Conservation (phyloP, 495 filamentous ascomycete species). For the Penicillium waksmanii region DNA sequence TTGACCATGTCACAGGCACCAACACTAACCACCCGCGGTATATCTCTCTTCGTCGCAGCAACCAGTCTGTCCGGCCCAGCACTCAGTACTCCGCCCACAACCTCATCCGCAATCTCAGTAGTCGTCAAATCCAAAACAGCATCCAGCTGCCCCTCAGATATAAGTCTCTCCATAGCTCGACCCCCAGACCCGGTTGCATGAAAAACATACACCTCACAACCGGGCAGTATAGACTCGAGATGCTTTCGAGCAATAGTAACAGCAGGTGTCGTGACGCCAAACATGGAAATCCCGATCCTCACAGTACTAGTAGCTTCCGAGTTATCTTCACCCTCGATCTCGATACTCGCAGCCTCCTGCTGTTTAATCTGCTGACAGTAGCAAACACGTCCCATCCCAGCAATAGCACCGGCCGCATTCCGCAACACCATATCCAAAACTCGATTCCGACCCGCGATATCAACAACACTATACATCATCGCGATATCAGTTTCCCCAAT, state of each 20-base stretch:
- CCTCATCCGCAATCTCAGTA: slow-evolving; percentile 64
- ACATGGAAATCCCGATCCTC: slow-evolving; percentile 69
- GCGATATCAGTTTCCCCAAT: slow-evolving; percentile 69
- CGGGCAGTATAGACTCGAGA: slow-evolving; percentile 39
- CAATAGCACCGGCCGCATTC: slow-evolving; percentile 64
- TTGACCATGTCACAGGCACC: slow-evolving; percentile 74
- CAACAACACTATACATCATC: slow-evolving; percentile 71
- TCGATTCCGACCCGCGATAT: slow-evolving; percentile 66
- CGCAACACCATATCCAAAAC: slow-evolving; percentile 57
- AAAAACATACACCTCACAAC: slow-evolving; percentile 64
- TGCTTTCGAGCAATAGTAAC: slow-evolving; percentile 52
- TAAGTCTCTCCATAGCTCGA: slow-evolving; percentile 66
- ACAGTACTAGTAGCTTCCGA: slow-evolving; percentile 30
- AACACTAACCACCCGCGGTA: slow-evolving; percentile 65
- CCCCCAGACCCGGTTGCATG: slow-evolving; percentile 72
- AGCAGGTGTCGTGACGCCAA: slow-evolving; percentile 70
- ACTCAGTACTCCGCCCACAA: slow-evolving; percentile 64
- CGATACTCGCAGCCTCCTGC: background rate
- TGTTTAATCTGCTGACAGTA: background rate
- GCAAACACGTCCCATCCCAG: slow-evolving; percentile 49
- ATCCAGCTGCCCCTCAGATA: slow-evolving; percentile 55
- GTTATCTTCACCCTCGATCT: background rate
- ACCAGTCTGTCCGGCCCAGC: slow-evolving; percentile 58
- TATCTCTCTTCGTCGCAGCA: slow-evolving; percentile 53
- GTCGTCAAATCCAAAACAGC: slow-evolving; percentile 71